These are phyloP conservation scores for Sphaerostilbella broomeana DNA, from an alignment of 2,329 filamentous ascomycete species.

Conservation along the genomic window DNA sequence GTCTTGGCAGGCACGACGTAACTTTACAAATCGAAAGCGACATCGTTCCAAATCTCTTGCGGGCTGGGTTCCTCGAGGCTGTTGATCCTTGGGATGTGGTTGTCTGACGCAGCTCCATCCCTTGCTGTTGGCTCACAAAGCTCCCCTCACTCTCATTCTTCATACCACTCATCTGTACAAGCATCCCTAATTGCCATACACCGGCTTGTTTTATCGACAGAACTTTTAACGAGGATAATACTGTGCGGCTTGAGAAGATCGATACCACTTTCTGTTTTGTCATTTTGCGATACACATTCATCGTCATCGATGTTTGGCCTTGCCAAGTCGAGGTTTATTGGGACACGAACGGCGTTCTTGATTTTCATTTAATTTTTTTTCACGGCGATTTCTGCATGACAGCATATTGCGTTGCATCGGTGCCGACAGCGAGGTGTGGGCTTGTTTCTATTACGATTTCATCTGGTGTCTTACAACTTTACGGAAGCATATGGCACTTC, in stretches of 20 bases:
- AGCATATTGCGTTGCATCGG: conserved; percentile 12
- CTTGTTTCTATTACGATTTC: conserved; percentile 11
- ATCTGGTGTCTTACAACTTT: conserved; percentile 12
- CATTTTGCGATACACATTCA: conserved; percentile 24
- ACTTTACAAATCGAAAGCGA: conserved; percentile 27
- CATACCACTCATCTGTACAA: conserved; percentile 18
- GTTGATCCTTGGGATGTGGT: conserved; percentile 18
- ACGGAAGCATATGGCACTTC: conserved; percentile 6
- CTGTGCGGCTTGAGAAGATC: conserved; percentile 37
- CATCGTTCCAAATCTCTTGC: conserved; percentile 35
- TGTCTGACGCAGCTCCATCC: too few relatives aligned
- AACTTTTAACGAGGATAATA: conserved; percentile 28
- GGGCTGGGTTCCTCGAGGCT: conserved; percentile 34
- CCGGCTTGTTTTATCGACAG: conserved; percentile 35
- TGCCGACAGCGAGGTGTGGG: conserved; percentile 16
- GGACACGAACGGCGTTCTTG: conserved; percentile 35
- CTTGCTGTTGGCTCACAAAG: conserved; percentile 25
- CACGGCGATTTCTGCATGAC: conserved; percentile 19
- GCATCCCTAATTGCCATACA: conserved; percentile 42
- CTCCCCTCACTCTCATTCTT: background rate
- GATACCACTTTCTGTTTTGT: conserved; percentile 40
- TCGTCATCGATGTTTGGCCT: conserved; percentile 24
- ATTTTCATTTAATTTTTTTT: conserved; percentile 30
- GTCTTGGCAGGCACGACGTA: conserved; percentile 45
- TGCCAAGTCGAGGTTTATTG: conserved; percentile 31